These are phyloP conservation scores for Psilocybe azurescens DNA, from an alignment of 768 basidiomycete species.

Conservation along the genomic window DNA sequence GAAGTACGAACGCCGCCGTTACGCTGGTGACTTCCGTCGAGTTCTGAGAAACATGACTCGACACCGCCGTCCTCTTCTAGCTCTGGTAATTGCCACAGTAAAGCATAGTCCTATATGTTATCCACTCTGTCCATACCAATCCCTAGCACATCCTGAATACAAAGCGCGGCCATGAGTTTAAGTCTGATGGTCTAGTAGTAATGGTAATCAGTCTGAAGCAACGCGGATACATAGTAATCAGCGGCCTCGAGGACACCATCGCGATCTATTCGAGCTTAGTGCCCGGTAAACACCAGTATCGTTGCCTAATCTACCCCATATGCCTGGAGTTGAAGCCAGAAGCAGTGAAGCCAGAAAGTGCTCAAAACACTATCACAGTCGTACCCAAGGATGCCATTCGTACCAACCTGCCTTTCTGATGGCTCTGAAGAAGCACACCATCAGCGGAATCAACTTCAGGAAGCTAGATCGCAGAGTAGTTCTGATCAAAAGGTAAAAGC, in stretches of 20 bases:
- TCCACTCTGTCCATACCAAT: not conserved
- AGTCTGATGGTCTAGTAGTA: constrained; percentile 21
- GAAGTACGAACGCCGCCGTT: constrained; percentile 31
- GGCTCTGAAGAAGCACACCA: constrained; percentile 1
- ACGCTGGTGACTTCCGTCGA: constrained; percentile 20
- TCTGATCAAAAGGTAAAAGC: not conserved
- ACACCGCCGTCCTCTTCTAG: constrained; percentile 16
- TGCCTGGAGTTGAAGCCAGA: not conserved
- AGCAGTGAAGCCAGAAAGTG: not conserved
- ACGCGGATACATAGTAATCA: constrained; percentile 17
- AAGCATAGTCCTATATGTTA: constrained; percentile 5
- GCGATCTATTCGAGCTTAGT: not conserved
- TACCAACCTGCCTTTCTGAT: not conserved
- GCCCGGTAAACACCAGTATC: not conserved
- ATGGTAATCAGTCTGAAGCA: constrained; percentile 16
- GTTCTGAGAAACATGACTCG: constrained; percentile 15
- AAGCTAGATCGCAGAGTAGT: constrained; percentile 4
- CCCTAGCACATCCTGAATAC: not conserved
- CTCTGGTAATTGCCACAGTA: constrained; percentile 18
- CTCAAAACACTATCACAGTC: not conserved
- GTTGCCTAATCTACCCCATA: not conserved
- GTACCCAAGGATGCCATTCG: not conserved
- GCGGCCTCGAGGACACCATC: constrained; percentile 16
- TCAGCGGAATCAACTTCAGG: constrained; percentile 7
- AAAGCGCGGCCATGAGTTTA: constrained; percentile 17